Evolutionary conservation across 352 stramenopile genomes (phyloP).

Genomic region (Lagenidium sp.): DNA sequence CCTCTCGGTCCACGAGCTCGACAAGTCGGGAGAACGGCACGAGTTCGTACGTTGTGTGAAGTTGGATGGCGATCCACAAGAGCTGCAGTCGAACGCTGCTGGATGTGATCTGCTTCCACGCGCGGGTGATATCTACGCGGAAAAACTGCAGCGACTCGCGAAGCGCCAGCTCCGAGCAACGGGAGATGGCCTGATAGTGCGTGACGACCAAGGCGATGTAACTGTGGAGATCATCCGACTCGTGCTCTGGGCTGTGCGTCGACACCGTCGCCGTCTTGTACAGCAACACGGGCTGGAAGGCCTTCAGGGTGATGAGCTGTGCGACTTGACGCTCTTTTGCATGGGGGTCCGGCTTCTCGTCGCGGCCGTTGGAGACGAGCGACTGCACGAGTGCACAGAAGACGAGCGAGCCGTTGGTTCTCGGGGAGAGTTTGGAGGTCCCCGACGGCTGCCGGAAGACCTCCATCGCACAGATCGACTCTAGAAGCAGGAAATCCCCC

Average conservation of each 20-base stretch:
- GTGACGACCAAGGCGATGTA: conserved; percentile 47
- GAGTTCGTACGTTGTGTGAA: conserved; percentile 22
- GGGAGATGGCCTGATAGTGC: conserved; percentile 40
- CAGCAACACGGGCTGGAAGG: conserved; percentile 41
- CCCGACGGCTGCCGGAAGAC: conserved; percentile 12
- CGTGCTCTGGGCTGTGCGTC: conserved; percentile 3
- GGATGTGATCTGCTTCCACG: conserved; percentile 34
- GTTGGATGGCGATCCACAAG: conserved; percentile 40
- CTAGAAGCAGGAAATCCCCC: conserved; percentile 16
- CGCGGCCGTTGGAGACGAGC: conserved; percentile 13
- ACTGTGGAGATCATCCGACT: conserved; percentile 20
- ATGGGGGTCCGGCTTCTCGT: conserved; percentile 1
- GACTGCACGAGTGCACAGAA: conserved; percentile 39
- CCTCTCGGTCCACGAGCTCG: conserved; percentile 33
- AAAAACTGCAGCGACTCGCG: conserved; percentile 60
- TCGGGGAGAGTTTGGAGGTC: conserved; percentile 15
- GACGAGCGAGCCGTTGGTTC: conserved; percentile 9
- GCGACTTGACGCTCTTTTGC: conserved; percentile 24
- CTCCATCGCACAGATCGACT: conserved; percentile 14
- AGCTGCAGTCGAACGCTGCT: conserved; percentile 43
- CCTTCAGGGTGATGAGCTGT: conserved; percentile 52
- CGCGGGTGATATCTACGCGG: conserved; percentile 35
- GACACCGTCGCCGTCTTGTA: conserved; percentile 24
- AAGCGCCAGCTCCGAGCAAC: conserved; percentile 21
- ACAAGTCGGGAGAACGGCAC: conserved; percentile 25